Evolutionary conservation across 2,329 filamentous ascomycete species (phyloP), one percentile per base, ranked within the genome.

Genomic region (Acrocalymma vagum): DNA sequence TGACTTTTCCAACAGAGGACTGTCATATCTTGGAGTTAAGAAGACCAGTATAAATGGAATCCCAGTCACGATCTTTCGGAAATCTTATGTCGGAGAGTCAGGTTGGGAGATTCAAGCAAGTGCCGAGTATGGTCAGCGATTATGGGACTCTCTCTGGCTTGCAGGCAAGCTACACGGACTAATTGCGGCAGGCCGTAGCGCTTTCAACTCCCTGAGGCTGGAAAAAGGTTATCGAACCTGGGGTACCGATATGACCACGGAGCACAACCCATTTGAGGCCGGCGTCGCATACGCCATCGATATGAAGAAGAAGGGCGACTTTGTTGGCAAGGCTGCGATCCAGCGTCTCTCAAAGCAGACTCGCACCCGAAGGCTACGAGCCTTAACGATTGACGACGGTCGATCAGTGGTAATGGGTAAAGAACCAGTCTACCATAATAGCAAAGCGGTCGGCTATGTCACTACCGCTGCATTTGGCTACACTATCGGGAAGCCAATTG

Each of bases 91-190:
- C 4, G 83, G 83, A 5, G 83, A 86, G 51, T 65, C 73, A 0
- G 83, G 83, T 1, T 86, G 81, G 81, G 83, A 86, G 56, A 75
- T 86, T 14, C 80, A 83, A 44, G 75, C 82, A 1, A 82, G 72
- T 22, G 78, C 83, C 1, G 83, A 85, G 17, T 76, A 79, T 26
- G 82, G 83, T 1, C 74, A 75, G 9, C 69, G 74, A 1, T 67
- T 86, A 0, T 86, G 83, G 83, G 82, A 85, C 46, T 70, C 71
- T 0, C 63, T 86, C 2, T 83, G 69, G 71, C 60, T 76, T 21
- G 79, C 80, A 1, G 82, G 83, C 0, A 74, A 79, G 45, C 53
- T 69, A 0, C 72, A 82, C 10, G 83, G 82, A 1, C 60, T 85
- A 3, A 70, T 85, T 10, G 80, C 82, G 0, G 83, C 78, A 1